These are phyloP conservation scores for Usnea hakonensis DNA, from an alignment of 495 filamentous ascomycete species.

Conservation along the genomic window DNA sequence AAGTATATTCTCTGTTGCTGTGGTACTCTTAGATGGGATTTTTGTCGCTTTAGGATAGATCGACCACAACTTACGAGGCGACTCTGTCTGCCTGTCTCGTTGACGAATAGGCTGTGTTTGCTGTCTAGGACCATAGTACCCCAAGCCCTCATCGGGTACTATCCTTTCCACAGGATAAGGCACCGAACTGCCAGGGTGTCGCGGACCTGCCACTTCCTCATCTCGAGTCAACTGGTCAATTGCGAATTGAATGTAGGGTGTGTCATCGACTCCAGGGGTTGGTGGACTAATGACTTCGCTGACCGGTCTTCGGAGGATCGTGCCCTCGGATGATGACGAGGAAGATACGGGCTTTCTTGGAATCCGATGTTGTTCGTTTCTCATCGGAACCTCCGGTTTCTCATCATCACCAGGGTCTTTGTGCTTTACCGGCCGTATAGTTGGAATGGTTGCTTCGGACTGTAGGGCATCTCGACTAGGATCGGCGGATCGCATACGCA, in stretches of 20 bases:
- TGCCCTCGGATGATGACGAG: conserved; percentile 24
- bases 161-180: conserved; percentile 44
- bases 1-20: conserved; percentile 37
- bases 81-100: background rate
- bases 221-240: conserved; percentile 65
- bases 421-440: conserved; percentile 22
- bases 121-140: conserved; percentile 31
- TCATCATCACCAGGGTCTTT: conserved; percentile 25
- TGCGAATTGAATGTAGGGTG: conserved; percentile 63
- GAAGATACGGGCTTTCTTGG: conserved; percentile 25
- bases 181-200: conserved; percentile 33
- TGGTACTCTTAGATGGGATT: conserved; percentile 7
- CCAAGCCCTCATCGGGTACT: conserved; percentile 44
- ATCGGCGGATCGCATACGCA: conserved; percentile 28
- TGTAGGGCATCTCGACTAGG: conserved; percentile 21
- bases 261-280: conserved; percentile 59
- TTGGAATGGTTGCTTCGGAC: conserved; percentile 24
- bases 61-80: conserved; percentile 14
- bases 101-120: conserved; percentile 1
- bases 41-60: background rate
- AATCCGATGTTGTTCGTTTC: conserved; percentile 30
- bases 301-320: conserved; percentile 24
- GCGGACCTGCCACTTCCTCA: conserved; percentile 41
- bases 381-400: conserved; percentile 20
- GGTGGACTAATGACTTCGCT: conserved; percentile 36